These are phyloP conservation scores for Boletus reticuloceps DNA, from an alignment of 768 basidiomycete genomes.

Conservation along the genomic window DNA sequence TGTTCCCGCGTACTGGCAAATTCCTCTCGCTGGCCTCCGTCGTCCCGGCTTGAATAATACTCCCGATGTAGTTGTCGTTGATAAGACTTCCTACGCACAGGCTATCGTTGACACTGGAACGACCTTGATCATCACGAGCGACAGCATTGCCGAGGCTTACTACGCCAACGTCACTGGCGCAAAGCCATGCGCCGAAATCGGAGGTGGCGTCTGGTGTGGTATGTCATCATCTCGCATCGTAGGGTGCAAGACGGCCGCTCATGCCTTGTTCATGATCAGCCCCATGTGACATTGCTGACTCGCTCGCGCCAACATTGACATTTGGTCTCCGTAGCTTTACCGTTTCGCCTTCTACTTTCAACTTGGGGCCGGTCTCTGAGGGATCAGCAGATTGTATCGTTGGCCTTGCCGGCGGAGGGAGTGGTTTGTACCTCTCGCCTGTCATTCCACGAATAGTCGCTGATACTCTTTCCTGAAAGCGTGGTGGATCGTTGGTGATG, in stretches of 20 bases:
- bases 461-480: conserved; percentile 13
- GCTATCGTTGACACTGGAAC: conserved; percentile 37
- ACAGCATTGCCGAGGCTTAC: conserved; percentile 22
- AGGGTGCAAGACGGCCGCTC: background rate
- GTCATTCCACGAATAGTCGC: background rate
- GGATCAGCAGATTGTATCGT: conserved; percentile 37
- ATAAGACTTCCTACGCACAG: conserved; percentile 16
- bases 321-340: conserved; percentile 39
- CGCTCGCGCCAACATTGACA: conserved; percentile 31
- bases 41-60: conserved; percentile 20
- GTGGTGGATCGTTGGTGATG: conserved; percentile 35
- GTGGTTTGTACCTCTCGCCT: conserved; percentile 4
- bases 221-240: background rate
- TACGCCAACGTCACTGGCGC: conserved; percentile 33
- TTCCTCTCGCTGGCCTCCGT: conserved; percentile 29
- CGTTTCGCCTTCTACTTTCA: conserved; percentile 38
- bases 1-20: conserved; percentile 37
- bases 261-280: conserved; percentile 14
- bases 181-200: conserved; percentile 19
- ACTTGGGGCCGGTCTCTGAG: conserved; percentile 37
- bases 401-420: conserved; percentile 33
- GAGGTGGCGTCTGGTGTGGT: conserved; percentile 38
- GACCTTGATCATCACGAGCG: conserved; percentile 27
- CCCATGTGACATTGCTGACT: conserved; percentile 31
- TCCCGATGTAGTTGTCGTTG: conserved; percentile 25